phyloP scores from a whole-genome alignment of 1,284 basidiomycete species.

The Paramarasmius palmivorus region DNA sequence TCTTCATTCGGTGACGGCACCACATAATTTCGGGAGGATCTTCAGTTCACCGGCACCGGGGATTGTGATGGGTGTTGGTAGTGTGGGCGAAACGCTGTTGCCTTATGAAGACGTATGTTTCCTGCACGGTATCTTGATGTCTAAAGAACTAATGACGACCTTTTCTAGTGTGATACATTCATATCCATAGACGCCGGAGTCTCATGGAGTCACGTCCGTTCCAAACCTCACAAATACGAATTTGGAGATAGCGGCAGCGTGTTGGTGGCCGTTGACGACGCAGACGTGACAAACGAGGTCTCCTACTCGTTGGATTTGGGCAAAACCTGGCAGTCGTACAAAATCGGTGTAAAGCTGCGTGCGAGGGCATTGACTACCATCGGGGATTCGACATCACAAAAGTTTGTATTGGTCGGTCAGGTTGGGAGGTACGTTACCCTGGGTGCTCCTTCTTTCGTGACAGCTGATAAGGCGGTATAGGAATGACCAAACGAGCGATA shows the following conservation, averaged over 20 bases:
- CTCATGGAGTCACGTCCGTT: slow-evolving; percentile 79
- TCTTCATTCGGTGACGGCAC: slow-evolving; percentile 87
- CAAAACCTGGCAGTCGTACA: slow-evolving; percentile 76
- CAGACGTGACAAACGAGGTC: slow-evolving; percentile 74
- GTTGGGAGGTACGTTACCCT: too few species aligned
- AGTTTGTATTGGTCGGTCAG: slow-evolving; percentile 85
- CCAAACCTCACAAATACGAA: slow-evolving; percentile 90
- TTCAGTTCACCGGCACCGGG: slow-evolving; percentile 96
- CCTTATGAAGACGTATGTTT: slow-evolving; percentile 62
- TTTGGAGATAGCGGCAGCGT: slow-evolving; percentile 92
- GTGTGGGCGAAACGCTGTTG: slow-evolving; percentile 70
- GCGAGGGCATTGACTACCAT: slow-evolving; percentile 80
- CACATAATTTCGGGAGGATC: slow-evolving; percentile 91
- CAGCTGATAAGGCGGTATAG: too few species aligned
- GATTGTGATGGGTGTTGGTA: slow-evolving; percentile 93
- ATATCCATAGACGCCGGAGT: slow-evolving; percentile 88
- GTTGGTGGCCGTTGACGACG: slow-evolving; percentile 86
- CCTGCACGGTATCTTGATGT: too few species aligned
- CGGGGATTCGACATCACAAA: slow-evolving; percentile 92
- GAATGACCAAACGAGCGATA: slow-evolving; percentile 52
- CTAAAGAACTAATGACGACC: too few species aligned
- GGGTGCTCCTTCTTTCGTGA: too few species aligned
- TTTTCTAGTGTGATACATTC: slow-evolving; percentile 82
- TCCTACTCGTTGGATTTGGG: slow-evolving; percentile 89
- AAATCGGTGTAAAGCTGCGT: slow-evolving; percentile 74